Conservation (phyloP, 2,329 filamentous ascomycete species). For the Hyphodiscus sp. region DNA sequence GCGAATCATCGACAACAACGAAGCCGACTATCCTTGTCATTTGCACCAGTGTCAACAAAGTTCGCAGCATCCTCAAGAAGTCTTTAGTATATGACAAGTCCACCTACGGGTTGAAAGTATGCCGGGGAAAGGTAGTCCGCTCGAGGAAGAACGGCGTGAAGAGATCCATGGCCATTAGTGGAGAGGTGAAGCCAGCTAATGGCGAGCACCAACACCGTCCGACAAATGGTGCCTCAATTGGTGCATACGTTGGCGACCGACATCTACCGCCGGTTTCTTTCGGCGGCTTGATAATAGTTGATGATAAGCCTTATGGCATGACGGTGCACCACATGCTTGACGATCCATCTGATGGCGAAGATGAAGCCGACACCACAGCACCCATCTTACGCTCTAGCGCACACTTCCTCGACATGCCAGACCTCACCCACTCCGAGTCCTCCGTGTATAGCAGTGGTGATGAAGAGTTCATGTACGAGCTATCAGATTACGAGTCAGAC, state of each 20-base stretch:
- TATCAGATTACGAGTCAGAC: constrained; percentile 57
- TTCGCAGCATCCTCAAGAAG: constrained; percentile 64
- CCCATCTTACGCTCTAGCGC: constrained; percentile 25
- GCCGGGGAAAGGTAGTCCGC: constrained; percentile 59
- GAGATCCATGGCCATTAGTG: constrained; percentile 36
- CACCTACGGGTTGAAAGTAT: constrained; percentile 63
- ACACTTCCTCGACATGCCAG: constrained; percentile 25
- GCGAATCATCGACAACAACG: constrained; percentile 58
- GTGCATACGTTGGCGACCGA: constrained; percentile 77
- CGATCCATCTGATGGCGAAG: constrained; percentile 45
- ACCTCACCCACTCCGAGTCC: constrained; percentile 30
- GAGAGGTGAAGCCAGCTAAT: constrained; percentile 51
- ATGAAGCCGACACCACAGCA: constrained; percentile 29
- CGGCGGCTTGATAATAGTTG: constrained; percentile 78
- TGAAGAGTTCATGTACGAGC: constrained; percentile 52
- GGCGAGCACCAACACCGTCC: constrained; percentile 73
- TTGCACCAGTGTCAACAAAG: constrained; percentile 67
- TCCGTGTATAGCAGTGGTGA: constrained; percentile 31
- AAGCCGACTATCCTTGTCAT: constrained; percentile 71
- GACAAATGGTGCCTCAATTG: constrained; percentile 83
- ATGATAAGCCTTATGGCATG: constrained; percentile 83
- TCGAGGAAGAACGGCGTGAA: constrained; percentile 43
- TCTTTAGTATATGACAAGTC: constrained; percentile 62
- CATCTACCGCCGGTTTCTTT: constrained; percentile 89
- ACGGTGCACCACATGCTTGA: constrained; percentile 97